These are phyloP conservation scores for Vigna angularis DNA, from an alignment of 306 rosid species.

Conservation along the genomic window DNA sequence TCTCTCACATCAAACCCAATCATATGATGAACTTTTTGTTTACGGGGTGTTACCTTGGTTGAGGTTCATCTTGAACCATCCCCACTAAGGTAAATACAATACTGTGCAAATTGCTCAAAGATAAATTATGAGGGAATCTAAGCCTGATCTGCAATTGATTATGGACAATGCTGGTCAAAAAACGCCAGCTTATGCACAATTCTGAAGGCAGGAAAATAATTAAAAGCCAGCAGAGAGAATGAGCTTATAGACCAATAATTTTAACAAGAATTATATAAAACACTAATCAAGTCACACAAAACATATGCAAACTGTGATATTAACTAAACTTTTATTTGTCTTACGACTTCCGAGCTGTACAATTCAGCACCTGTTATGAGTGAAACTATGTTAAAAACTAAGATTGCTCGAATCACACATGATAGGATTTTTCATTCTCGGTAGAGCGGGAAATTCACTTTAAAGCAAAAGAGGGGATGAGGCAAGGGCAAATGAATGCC, in stretches of 20 bases:
- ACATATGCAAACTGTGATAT: too few species aligned
- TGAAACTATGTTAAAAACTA: neutral
- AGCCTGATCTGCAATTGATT: too few species aligned
- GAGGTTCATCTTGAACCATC: slow-evolving; percentile 23
- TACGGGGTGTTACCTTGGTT: neutral
- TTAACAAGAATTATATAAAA: too few species aligned
- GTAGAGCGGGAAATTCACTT: neutral
- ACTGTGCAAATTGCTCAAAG: too few species aligned
- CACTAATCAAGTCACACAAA: too few species aligned
- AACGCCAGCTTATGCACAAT: too few species aligned
- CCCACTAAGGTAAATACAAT: neutral
- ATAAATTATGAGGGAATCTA: too few species aligned
- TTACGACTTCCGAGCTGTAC: neutral
- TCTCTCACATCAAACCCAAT: neutral
- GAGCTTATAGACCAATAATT: too few species aligned
- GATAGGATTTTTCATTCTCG: neutral
- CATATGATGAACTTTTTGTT: slow-evolving; percentile 11
- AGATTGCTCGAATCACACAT: too few species aligned
- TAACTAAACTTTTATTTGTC: neutral
- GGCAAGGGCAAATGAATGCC: neutral
- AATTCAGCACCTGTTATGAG: neutral
- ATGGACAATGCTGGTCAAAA: too few species aligned
- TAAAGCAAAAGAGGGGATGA: neutral
- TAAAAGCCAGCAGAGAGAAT: too few species aligned
- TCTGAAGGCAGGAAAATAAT: too few species aligned